These are phyloP conservation scores for Ilyonectria robusta DNA, from an alignment of 2,329 filamentous ascomycete species.

Conservation along the genomic window DNA sequence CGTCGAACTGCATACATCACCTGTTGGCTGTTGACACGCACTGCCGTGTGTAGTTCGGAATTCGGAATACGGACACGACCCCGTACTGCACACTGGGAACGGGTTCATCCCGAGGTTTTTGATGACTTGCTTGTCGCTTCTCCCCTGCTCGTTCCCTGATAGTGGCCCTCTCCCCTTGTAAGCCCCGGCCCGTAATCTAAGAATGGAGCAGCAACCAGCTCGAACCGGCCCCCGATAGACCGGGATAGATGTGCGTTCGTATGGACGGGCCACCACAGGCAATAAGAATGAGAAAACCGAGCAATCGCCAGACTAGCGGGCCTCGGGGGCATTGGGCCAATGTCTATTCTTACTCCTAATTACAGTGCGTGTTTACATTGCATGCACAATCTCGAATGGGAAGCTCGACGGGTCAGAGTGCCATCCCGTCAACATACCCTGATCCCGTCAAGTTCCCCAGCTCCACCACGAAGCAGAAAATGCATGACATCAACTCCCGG, in stretches of 20 bases:
- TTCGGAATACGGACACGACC: background rate
- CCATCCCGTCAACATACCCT: background rate
- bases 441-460: conserved; percentile 8
- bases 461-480: conserved; percentile 1
- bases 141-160: background rate
- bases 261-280: background rate
- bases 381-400: background rate
- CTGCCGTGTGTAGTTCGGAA: background rate
- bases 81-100: background rate
- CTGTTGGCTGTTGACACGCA: conserved; percentile 8
- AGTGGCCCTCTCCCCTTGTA: conserved; percentile 5
- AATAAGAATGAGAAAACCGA: conserved; percentile 10
- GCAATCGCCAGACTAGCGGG: conserved; percentile 18
- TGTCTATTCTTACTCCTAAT: conserved; percentile 7
- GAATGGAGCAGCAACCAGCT: conserved; percentile 10
- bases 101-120: background rate
- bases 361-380: background rate
- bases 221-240: conserved; percentile 3
- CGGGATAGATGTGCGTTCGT: background rate
- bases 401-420: background rate
- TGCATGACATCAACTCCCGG: conserved; percentile 20
- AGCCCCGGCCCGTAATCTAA: conserved; percentile 24
- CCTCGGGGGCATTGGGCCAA: conserved; percentile 7
- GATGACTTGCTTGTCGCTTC: conserved; percentile 1
- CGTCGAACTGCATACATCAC: background rate